Evolutionary conservation across 352 stramenopile genomes (phyloP).

Genomic region (Thraustotheca clavata): DNA sequence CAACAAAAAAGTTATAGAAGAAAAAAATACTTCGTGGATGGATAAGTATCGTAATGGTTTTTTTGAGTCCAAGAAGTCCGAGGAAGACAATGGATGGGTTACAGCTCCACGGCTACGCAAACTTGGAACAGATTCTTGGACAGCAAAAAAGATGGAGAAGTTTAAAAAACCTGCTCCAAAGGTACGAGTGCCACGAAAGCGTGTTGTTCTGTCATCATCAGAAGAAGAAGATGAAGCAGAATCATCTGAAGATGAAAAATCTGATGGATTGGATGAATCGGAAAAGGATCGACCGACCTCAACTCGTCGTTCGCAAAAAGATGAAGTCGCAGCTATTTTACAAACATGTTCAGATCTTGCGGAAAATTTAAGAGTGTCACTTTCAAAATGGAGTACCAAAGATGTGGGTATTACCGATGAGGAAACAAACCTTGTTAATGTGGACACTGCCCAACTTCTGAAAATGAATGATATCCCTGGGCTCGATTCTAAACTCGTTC

Average conservation of each 20-base stretch:
- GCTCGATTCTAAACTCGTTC: constrained; percentile 52
- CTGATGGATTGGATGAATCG: constrained; percentile 27
- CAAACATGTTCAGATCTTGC: constrained; percentile 9
- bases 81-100: constrained; percentile 11
- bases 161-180: constrained; percentile 1
- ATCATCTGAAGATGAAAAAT: constrained; percentile 34
- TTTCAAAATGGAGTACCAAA: neutral
- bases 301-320: constrained; percentile 26
- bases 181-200: neutral
- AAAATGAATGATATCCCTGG: constrained; percentile 60
- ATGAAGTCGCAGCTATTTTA: constrained; percentile 15
- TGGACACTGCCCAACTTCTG: constrained; percentile 27
- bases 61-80: neutral
- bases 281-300: constrained; percentile 10
- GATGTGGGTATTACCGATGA: neutral
- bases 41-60: constrained; percentile 7
- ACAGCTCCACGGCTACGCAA: neutral
- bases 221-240: constrained; percentile 25
- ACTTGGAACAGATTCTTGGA: constrained; percentile 7
- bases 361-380: neutral
- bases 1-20: neutral
- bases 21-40: neutral
- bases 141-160: neutral
- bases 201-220: neutral
- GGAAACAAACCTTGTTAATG: neutral